phyloP scores from a whole-genome alignment of 2,329 filamentous ascomycete species.

The Parastagonospora nodorum region DNA sequence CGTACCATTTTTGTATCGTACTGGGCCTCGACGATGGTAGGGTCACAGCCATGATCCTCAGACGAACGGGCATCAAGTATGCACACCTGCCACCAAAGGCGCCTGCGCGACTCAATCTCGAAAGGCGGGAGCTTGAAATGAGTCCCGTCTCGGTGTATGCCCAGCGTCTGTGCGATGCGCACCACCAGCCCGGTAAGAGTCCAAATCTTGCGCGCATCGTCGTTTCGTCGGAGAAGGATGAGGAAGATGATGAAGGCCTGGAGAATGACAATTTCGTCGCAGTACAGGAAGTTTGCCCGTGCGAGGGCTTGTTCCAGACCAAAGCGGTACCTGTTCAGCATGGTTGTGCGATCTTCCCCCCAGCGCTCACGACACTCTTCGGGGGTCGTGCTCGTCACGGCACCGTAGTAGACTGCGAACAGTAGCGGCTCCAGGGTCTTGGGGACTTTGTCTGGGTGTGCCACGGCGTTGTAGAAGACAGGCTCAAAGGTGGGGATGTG shows the following conservation, averaged over 20 bases:
- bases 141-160: slow-evolving; percentile 63
- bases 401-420: slow-evolving; percentile 66
- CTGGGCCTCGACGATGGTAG: slow-evolving; percentile 61
- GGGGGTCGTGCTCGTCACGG: slow-evolving; percentile 57
- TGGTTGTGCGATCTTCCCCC: slow-evolving; percentile 56
- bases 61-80: slow-evolving; percentile 65
- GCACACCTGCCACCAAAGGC: slow-evolving; percentile 65
- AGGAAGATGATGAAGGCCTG: slow-evolving; percentile 68
- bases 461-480: slow-evolving; percentile 64
- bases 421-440: slow-evolving; percentile 64
- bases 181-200: slow-evolving; percentile 64
- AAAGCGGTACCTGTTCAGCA: slow-evolving; percentile 64
- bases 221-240: slow-evolving; percentile 59
- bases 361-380: slow-evolving; percentile 56
- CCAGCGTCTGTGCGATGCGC: slow-evolving; percentile 63
- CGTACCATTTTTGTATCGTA: slow-evolving; percentile 63
- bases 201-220: slow-evolving; percentile 60
- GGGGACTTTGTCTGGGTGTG: slow-evolving; percentile 62
- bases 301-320: slow-evolving; percentile 68
- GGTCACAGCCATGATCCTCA: slow-evolving; percentile 68
- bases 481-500: slow-evolving; percentile 71
- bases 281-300: slow-evolving; percentile 65
- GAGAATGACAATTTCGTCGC: slow-evolving; percentile 65
- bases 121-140: slow-evolving; percentile 63
- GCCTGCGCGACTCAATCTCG: slow-evolving; percentile 63